phyloP scores from a whole-genome alignment of 78 protist genomes.

The Speleostelium caveatum region DNA sequence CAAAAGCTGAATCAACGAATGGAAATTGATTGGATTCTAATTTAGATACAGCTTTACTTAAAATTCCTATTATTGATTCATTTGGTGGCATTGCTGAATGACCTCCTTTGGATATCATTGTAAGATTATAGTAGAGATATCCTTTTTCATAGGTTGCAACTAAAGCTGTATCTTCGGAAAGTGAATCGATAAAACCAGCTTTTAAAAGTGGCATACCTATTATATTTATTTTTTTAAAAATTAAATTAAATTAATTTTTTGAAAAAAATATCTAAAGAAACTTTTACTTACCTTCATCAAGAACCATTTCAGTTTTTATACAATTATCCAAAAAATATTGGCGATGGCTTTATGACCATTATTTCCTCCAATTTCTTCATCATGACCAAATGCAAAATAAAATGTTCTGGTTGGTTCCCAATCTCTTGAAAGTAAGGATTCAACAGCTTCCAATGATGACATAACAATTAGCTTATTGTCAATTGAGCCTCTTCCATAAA shows the following conservation, averaged over 20 bases:
- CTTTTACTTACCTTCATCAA: conserved; percentile 68
- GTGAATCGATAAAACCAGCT: conserved; percentile 13
- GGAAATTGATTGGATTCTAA: conserved; percentile 35
- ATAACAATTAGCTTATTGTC: conserved; percentile 45
- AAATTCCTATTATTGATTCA: conserved; percentile 46
- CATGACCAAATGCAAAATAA: conserved; percentile 57
- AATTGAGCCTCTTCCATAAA: conserved; percentile 61
- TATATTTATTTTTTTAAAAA: no score
- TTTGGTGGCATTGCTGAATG: conserved; percentile 52
- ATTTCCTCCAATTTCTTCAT: conserved; percentile 50
- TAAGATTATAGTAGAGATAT: conserved; percentile 8
- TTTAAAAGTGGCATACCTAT: conserved; percentile 20
- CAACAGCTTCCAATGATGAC: conserved; percentile 45
- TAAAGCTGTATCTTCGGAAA: not conserved
- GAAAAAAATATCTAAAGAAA: no score
- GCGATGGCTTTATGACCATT: conserved; percentile 31
- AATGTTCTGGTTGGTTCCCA: conserved; percentile 31
- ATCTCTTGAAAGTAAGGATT: not conserved
- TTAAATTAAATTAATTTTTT: no score
- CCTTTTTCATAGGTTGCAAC: conserved; percentile 54
- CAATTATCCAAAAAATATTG: not conserved
- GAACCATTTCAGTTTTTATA: conserved; percentile 6
- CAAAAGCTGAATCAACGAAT: not conserved
- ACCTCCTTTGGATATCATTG: conserved; percentile 15
- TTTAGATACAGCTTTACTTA: conserved; percentile 3